Base-by-base conservation (phyloP, 2,329 filamentous ascomycete genomes). In the Aspergillus hortae region DNA sequence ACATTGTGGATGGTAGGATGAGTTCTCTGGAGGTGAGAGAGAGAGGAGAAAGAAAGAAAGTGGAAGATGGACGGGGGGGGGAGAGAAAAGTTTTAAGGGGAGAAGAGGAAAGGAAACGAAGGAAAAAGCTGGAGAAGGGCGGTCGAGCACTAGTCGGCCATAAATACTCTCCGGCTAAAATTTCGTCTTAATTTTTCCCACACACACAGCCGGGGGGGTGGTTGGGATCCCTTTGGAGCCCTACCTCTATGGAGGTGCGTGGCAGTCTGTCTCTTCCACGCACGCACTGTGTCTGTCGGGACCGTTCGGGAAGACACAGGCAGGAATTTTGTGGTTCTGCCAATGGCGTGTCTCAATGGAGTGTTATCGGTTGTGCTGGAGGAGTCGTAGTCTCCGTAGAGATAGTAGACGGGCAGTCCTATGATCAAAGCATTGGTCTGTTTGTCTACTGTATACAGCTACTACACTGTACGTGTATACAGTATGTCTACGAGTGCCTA, bases 1-100 rank as follows among this genome's bases (percentile, higher is more conserved):
- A 82, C 88, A 91, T 91, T 89, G 82, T 83, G 82, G 82, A 85
- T 77, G 79, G 79, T 19, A 75, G 41, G 48, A 47, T 55, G 50
- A 27, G 43, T 44, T 45, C 38, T 44, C 44, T 53, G 52, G 45
- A 49, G 51, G 52, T 50, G 54, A 47, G 58, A 55, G 56, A 59
- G 58, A 61, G 57, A 61, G 51, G 51, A 52, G 54, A 47, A 58
- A 55, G 56, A 59, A 57, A 61, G 57, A 61, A 56, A 58, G 56
- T 56, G 57, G 56, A 60, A 46, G 49, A 61, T 23, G 62, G 59
- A 58, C 55, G 56, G 57, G 52, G 57, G 60, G 58, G 42, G 57
- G 60, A 57, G 42, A 57, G 55, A 61, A 62, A 64, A 61, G 63
- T 48, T 67, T 64, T 59, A 58, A 61, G 59, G 40, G 40, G 19